Base-by-base conservation (phyloP, 805 yeast species). In the Teunomyces panamensis region DNA sequence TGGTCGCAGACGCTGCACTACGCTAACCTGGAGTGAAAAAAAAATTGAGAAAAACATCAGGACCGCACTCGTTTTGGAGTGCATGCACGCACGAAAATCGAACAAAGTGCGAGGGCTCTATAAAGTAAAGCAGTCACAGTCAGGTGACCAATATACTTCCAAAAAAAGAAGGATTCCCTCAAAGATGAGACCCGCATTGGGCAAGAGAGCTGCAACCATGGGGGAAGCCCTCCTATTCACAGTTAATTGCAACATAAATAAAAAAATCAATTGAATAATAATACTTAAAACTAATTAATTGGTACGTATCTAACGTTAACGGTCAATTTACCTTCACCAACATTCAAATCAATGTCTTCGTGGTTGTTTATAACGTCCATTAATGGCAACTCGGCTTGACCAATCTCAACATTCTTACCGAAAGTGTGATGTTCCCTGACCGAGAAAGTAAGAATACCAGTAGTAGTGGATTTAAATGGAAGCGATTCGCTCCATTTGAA, bases 341-440 rank as follows among this genome's bases (percentile, higher is more conserved):
- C 52, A 34, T 71, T 59, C 35, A 71, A 50, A 10, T 30, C 43
- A 24, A 80, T 48, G 39, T 76, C 75, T 16, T 77, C 77, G 16
- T 67, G 63, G 29, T 65, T 70, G 52, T 79, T 80, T 39, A 71
- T 55, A n/a, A 68, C 75, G 13, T 84, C 84, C 35, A 67, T 58
- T 52, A 87, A 67, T 9, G 68, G 65, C 28, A 89, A 56, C 33
- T 79, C 71, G 7, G 81, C 82, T 42, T 73, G 73, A 9, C 86
- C 96, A 35, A 89, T 47, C 48, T 80, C 87, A 26, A 72, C 69
- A 55, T 80, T 84, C 59, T 85, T 83, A 33, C 96, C 90, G 56
- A 91, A 77, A 2, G 81, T 77, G 62, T 87, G 94, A 58, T 80
- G 86, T 30, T 83, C 81, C 36, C 80, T 73, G 26, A 88, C 79